These are phyloP conservation scores for Kodamaea hsintzibuensis DNA, from an alignment of 805 yeast species.

Conservation along the genomic window DNA sequence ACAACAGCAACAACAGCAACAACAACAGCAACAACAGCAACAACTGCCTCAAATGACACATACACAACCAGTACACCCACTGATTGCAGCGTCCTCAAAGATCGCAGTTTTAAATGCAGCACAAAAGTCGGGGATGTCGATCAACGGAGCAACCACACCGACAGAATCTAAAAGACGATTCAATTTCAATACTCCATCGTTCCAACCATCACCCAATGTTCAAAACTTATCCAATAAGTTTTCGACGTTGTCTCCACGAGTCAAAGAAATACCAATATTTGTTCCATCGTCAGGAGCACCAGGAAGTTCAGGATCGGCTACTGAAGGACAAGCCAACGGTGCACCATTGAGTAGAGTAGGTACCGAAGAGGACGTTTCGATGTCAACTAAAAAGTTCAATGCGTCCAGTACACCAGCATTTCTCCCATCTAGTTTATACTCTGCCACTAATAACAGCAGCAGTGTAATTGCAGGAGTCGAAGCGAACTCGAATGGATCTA, in stretches of 20 bases:
- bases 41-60: background rate
- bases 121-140: conserved; percentile 6
- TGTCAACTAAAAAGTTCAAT: conserved; percentile 30
- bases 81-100: conserved; percentile 7
- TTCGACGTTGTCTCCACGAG: conserved; percentile 48
- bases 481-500: conserved; percentile 7
- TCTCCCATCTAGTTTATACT: conserved; percentile 27
- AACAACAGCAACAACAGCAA: background rate
- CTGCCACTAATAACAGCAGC: conserved; percentile 1
- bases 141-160: conserved; percentile 3
- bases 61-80: background rate
- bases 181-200: conserved; percentile 44
- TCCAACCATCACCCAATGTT: conserved; percentile 39
- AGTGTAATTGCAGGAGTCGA: background rate
- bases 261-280: conserved; percentile 49
- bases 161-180: conserved; percentile 31
- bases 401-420: conserved; percentile 39
- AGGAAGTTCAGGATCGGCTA: background rate
- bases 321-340: background rate
- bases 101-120: conserved; percentile 11
- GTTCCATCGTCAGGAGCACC: conserved; percentile 38
- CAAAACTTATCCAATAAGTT: conserved; percentile 36
- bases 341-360: background rate
- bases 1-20: background rate
- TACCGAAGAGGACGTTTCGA: background rate